phyloP scores from a whole-genome alignment of 2,329 filamentous ascomycete species.

The Aureobasidium sp. region DNA sequence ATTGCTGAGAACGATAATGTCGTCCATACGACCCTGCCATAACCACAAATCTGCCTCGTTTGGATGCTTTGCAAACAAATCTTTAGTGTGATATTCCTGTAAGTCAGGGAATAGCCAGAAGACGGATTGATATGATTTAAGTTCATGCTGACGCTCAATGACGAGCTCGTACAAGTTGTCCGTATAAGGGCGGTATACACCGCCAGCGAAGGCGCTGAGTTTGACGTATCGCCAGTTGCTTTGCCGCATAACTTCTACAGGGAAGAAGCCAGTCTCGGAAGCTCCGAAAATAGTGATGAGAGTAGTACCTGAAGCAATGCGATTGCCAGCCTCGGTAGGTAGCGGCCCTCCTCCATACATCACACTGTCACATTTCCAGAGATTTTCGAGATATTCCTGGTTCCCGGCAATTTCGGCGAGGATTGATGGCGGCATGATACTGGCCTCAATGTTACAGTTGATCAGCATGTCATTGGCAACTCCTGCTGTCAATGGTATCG shows the following conservation, averaged over 20 bases:
- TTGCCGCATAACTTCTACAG: constrained; percentile 16
- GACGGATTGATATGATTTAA: constrained; percentile 22
- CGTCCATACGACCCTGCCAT: constrained; percentile 25
- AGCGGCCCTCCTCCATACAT: constrained; percentile 17
- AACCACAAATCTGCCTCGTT: constrained; percentile 22
- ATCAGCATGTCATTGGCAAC: constrained; percentile 5
- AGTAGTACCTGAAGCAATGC: constrained; percentile 9
- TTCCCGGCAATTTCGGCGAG: constrained; percentile 14
- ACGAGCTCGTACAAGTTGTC: constrained; percentile 31
- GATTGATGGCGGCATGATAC: constrained; percentile 15
- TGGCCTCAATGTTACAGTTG: constrained; percentile 4
- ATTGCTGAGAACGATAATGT: constrained; percentile 26
- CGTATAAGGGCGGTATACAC: constrained; percentile 2
- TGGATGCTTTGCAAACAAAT: constrained; percentile 25
- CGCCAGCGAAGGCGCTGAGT: constrained; percentile 18
- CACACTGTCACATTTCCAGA: background rate
- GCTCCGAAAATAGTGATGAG: constrained; percentile 15
- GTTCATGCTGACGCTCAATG: constrained; percentile 28
- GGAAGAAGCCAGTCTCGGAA: constrained; percentile 19
- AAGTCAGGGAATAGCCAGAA: constrained; percentile 27
- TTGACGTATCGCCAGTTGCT: constrained; percentile 20
- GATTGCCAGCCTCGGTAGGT: constrained; percentile 11
- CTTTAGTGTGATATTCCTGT: constrained; percentile 25
- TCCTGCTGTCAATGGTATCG: background rate
- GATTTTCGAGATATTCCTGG: background rate